Base-by-base conservation (phyloP, 2,329 filamentous ascomycete genomes). In the Stenocarpella maydis region DNA sequence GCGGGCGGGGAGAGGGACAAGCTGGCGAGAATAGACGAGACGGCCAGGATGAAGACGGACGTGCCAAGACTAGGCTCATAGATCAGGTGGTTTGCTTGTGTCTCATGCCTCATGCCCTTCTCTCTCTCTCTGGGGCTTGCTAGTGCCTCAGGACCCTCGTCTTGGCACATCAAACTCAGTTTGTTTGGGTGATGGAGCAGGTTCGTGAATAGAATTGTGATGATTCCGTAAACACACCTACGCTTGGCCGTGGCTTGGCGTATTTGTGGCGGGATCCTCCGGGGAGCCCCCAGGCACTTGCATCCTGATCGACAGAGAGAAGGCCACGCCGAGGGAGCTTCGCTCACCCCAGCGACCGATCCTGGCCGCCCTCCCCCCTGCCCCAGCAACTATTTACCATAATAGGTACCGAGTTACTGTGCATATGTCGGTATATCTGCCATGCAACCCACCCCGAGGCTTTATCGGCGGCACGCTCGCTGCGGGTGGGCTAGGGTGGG, bases 91-190 rank as follows among this genome's bases (percentile, higher is more conserved):
- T 47, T 24, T 24, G n/a, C 58, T 55, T 39, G 45, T 61, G 39
- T 26, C 39, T 37, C 41, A 61, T 63, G 58, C 58, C 58, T 63
- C 43, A 49, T 49, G 53, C 34, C 34, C 39, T 34, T 39, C 39
- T 41, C 34, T 55, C 53, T 39, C 39, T 41, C 58, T 49, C 43
- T 37, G 26, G 28, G 49, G 58, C 58, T 47, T 63, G 58, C 58
- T 47, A 63, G 58, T 63, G 58, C 58, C 28, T 28, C 58, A 49
- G 58, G 58, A 21, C 58, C 41, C 43, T 63, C 58, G 43, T 49
- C 58, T 63, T 63, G 58, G 58, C 58, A 63, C 43, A 63, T 63
- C 58, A 63, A 63, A 63, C 58, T 63, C 58, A n/a, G 58, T 43
- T 63, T 60, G 43, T 63, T 49, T 63, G 47, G 58, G 37, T 26